These are phyloP conservation scores for Macrophomina phaseolina DNA, from an alignment of 2,329 filamentous ascomycete species.

Conservation along the genomic window DNA sequence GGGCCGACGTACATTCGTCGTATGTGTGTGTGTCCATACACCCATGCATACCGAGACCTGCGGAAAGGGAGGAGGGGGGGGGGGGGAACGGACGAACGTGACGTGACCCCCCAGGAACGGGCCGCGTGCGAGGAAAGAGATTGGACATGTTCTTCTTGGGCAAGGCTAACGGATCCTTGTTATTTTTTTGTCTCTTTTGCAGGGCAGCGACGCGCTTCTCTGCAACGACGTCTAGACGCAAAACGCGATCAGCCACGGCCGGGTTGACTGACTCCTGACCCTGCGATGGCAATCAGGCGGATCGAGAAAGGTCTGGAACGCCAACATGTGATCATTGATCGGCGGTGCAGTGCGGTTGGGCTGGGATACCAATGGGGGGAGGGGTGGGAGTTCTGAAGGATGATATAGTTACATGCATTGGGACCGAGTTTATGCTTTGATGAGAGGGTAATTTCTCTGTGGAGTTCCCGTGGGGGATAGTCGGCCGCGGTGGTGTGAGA, in stretches of 20 bases:
- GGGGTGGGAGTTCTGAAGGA: not conserved
- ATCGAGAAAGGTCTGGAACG: not conserved
- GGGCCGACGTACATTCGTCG: too few species aligned
- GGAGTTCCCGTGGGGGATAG: not conserved
- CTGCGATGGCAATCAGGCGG: not conserved
- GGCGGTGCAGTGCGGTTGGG: not conserved
- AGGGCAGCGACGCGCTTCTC: constrained; percentile 9
- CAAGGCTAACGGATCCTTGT: not conserved
- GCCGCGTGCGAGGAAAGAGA: too few species aligned
- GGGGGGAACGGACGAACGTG: too few species aligned
- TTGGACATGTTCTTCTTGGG: too few species aligned
- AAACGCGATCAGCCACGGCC: not conserved
- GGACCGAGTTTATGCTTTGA: not conserved
- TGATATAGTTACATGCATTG: not conserved
- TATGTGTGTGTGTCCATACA: too few species aligned
- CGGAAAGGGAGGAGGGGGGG: too few species aligned
- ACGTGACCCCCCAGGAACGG: too few species aligned
- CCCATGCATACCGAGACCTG: too few species aligned
- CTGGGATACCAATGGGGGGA: not conserved
- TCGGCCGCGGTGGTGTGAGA: not conserved
- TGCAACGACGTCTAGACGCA: not conserved
- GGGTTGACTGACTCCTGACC: not conserved
- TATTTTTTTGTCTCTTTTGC: not conserved
- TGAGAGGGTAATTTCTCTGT: not conserved
- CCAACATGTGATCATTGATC: not conserved